These are phyloP conservation scores for Trichoderma sp. DNA, from an alignment of 2,329 filamentous ascomycete genomes.

Conservation along the genomic window DNA sequence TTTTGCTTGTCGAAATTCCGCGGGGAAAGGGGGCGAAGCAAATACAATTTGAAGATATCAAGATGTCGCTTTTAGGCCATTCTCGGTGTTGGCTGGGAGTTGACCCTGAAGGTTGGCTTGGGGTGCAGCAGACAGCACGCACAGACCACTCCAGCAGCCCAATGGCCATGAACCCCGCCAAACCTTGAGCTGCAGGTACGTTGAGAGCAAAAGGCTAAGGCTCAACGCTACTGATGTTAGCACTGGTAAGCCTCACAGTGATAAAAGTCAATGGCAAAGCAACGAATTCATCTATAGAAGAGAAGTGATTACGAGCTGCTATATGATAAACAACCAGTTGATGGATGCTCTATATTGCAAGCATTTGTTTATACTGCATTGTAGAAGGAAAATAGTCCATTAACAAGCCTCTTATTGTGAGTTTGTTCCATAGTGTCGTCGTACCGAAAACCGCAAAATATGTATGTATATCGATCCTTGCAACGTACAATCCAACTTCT, in stretches of 20 bases:
- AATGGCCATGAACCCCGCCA: neutral
- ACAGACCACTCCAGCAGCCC: constrained; percentile 15
- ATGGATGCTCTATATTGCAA: neutral
- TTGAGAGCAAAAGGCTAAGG: neutral
- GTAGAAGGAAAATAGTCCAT: neutral
- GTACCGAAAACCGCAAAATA: neutral
- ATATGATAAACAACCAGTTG: neutral
- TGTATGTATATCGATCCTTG: neutral
- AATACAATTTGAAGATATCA: neutral
- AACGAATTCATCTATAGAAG: neutral
- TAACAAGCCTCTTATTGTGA: neutral
- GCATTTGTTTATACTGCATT: neutral
- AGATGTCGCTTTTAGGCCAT: neutral
- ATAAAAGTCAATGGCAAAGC: neutral
- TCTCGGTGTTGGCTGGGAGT: neutral
- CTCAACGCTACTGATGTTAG: neutral
- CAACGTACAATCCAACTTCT: neutral
- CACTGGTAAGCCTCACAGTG: neutral
- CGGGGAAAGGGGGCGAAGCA: neutral
- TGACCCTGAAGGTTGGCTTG: neutral
- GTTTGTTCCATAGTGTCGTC: neutral
- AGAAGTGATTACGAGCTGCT: neutral
- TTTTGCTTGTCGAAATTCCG: neutral
- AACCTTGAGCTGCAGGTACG: neutral
- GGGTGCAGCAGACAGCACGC: neutral